Conservation (phyloP, 371 early-diverging fungal species). For the Choanephora cucurbitarum region DNA sequence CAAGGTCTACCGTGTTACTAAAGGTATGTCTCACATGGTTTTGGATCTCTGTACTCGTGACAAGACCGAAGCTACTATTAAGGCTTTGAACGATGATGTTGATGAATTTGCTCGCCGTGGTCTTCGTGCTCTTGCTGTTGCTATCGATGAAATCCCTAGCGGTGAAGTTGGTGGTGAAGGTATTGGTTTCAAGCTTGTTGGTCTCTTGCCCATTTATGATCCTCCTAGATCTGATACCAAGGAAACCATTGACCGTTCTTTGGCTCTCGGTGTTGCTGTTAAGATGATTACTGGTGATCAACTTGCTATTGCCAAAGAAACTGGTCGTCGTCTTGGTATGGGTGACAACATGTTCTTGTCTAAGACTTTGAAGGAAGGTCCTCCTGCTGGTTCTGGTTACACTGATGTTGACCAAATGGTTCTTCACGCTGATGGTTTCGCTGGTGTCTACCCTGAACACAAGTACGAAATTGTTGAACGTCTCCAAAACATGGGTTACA, state of each 20-base stretch:
- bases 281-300: conserved; percentile 97
- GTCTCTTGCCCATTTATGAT: conserved; percentile 83
- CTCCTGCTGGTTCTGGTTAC: conserved; percentile 71
- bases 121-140: conserved; percentile 81
- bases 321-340: conserved; percentile 76
- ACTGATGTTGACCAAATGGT: conserved; percentile 79
- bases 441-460: conserved; percentile 91
- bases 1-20: conserved; percentile 64
- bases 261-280: conserved; percentile 85
- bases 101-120: conserved; percentile 79
- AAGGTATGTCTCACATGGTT: conserved; percentile 77
- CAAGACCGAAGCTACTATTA: conserved; percentile 57
- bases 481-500: conserved; percentile 77
- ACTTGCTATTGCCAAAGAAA: conserved; percentile 87
- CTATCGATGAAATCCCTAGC: conserved; percentile 62
- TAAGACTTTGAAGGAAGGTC: conserved; percentile 73
- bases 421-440: conserved; percentile 83
- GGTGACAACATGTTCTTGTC: conserved; percentile 74
- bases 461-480: conserved; percentile 92
- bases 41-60: conserved; percentile 70
- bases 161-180: conserved; percentile 44
- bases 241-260: conserved; percentile 82
- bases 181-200: conserved; percentile 57
- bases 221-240: conserved; percentile 84
- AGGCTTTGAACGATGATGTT: conserved; percentile 63